Evolutionary conservation across 164 flowering plant genomes (phyloP).

Genomic region (Magnolia changhungtana): DNA sequence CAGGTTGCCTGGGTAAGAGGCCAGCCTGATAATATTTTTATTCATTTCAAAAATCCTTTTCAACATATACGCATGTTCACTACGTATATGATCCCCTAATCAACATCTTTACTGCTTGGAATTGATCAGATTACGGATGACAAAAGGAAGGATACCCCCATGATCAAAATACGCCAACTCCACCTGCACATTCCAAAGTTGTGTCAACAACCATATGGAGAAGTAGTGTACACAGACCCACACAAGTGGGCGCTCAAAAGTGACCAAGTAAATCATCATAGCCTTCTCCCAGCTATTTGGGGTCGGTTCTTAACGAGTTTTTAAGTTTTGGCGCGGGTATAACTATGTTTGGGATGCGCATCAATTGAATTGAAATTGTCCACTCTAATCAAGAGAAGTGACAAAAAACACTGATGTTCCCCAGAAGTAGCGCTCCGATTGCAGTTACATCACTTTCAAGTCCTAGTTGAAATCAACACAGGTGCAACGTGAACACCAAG

Average conservation of each 20-base stretch:
- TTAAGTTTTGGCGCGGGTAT: background rate
- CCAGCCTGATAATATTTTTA: too few relatives aligned
- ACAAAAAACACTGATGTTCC: background rate
- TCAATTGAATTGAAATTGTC: too few relatives aligned
- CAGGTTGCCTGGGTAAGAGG: too few relatives aligned
- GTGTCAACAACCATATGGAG: background rate
- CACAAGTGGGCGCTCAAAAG: background rate
- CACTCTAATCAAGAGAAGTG: background rate
- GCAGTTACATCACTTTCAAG: too few relatives aligned
- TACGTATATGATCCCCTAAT: too few relatives aligned
- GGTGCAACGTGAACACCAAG: too few relatives aligned
- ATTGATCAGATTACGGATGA: slow-evolving; percentile 53
- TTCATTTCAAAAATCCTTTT: too few relatives aligned
- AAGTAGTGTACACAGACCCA: background rate
- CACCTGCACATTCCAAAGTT: slow-evolving; percentile 55
- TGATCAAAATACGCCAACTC: slow-evolving; percentile 81
- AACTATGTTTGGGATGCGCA: background rate
- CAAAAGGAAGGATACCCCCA: slow-evolving; percentile 92
- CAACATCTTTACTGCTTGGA: slow-evolving; percentile 5
- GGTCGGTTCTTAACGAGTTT: background rate
- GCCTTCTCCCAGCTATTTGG: background rate
- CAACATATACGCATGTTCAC: too few relatives aligned
- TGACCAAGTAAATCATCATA: background rate
- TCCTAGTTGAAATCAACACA: too few relatives aligned
- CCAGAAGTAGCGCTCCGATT: background rate